Evolutionary conservation across 2,329 filamentous ascomycete genomes (phyloP).

Genomic region (Fusarium poae): DNA sequence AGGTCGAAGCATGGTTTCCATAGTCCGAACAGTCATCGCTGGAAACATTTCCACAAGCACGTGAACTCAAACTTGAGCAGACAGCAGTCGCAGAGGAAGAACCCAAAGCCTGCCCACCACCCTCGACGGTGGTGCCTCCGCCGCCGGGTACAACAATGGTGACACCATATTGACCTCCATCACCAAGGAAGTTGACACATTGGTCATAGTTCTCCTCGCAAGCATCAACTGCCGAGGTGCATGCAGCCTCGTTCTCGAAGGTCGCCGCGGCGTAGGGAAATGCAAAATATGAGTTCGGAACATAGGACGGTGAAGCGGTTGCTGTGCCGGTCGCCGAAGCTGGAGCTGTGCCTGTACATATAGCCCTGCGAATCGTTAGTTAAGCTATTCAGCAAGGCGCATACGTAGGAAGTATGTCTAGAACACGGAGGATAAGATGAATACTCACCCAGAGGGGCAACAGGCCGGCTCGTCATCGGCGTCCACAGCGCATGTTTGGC

Average conservation of each 20-base stretch:
- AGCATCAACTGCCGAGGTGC: constrained; percentile 63
- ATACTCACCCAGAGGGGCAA: constrained; percentile 65
- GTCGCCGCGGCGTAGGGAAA: constrained; percentile 70
- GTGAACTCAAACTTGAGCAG: constrained; percentile 67
- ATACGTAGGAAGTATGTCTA: not conserved
- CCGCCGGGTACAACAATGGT: constrained; percentile 69
- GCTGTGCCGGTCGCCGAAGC: constrained; percentile 54
- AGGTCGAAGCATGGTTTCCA: constrained; percentile 34
- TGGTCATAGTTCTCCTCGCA: constrained; percentile 67
- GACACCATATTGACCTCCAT: constrained; percentile 61
- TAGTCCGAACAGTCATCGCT: constrained; percentile 56
- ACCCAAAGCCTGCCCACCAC: constrained; percentile 56
- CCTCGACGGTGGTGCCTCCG: constrained; percentile 65
- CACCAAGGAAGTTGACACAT: constrained; percentile 65
- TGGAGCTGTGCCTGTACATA: constrained; percentile 69
- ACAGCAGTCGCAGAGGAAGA: constrained; percentile 64
- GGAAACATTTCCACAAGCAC: constrained; percentile 63
- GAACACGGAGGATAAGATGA: not conserved
- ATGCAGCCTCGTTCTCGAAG: constrained; percentile 65
- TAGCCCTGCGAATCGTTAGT: constrained; percentile 56
- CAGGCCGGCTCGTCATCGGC: constrained; percentile 64
- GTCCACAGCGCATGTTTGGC: constrained; percentile 65
- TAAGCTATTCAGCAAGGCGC: not conserved
- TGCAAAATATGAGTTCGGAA: constrained; percentile 69
- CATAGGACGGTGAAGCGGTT: constrained; percentile 62